Percentiles rank a stretch among this genome's conserved stretches.
Conservation (phyloP, 306 rosid species). For the barrel medic (Medicago truncatula) region DNA sequence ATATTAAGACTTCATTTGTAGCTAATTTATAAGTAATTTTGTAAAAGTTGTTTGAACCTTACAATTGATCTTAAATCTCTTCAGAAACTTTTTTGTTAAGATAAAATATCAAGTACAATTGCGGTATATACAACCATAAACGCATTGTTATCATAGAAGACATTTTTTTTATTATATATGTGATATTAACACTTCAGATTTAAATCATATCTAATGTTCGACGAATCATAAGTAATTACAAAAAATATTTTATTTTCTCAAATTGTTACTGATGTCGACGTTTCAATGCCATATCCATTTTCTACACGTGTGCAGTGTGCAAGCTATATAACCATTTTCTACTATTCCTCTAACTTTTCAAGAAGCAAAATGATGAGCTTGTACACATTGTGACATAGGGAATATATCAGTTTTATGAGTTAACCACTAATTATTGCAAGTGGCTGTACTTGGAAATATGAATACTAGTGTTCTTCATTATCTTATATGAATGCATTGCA, state of each 20-base stretch:
- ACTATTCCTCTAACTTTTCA: background rate
- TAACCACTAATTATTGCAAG: constrained; percentile 30
- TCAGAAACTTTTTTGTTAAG: background rate
- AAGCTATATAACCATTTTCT: background rate
- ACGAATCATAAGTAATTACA: too few relatives aligned
- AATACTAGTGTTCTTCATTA: constrained; percentile 34
- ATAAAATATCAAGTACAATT: background rate
- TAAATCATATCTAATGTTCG: too few relatives aligned
- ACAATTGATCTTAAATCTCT: too few relatives aligned
- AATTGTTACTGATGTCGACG: too few relatives aligned
- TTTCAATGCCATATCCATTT: too few relatives aligned
- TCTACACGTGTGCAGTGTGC: too few relatives aligned
- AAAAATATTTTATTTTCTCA: too few relatives aligned
- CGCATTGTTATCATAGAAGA: background rate
- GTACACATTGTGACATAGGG: background rate
- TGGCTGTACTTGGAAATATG: constrained; percentile 34
- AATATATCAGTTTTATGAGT: constrained; percentile 27
- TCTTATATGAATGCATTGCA: constrained; percentile 21
- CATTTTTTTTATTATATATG: background rate
- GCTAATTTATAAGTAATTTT: background rate
- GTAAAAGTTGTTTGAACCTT: background rate
- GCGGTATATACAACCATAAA: background rate
- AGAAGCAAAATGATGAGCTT: constrained; percentile 37
- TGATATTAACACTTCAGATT: too few relatives aligned
- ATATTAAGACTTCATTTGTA: background rate